These are phyloP conservation scores for Candida saitoana DNA, from an alignment of 805 yeast species.

Conservation along the genomic window DNA sequence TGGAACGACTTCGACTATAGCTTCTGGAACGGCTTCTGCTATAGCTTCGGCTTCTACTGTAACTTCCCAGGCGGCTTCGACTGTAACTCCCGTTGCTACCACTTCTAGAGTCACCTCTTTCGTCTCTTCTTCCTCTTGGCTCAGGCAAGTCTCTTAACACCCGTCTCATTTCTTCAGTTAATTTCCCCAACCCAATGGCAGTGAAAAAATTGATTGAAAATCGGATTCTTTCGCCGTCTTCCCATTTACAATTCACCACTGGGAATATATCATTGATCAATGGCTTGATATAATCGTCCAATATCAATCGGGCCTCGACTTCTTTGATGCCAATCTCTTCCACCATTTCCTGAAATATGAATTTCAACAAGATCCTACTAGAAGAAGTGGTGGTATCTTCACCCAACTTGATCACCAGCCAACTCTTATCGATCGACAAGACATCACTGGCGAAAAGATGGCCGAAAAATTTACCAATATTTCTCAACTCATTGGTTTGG, in stretches of 20 bases:
- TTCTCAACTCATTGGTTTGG: slow-evolving; percentile 71
- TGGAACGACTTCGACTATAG: slow-evolving; percentile 11
- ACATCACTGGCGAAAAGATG: slow-evolving; percentile 70
- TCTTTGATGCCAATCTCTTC: slow-evolving; percentile 65
- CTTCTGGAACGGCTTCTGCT: slow-evolving; percentile 11
- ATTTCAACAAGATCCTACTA: slow-evolving; percentile 74
- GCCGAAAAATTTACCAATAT: slow-evolving; percentile 83
- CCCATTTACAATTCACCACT: slow-evolving; percentile 19
- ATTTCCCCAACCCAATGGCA: slow-evolving; percentile 80
- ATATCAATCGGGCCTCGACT: slow-evolving; percentile 44
- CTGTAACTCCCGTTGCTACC: slow-evolving; percentile 14
- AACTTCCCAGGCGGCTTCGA: slow-evolving; percentile 8
- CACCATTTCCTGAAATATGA: slow-evolving; percentile 72
- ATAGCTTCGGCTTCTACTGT: slow-evolving; percentile 13
- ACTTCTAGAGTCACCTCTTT: slow-evolving; percentile 8
- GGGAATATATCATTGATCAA: slow-evolving; percentile 65
- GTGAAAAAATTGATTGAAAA: slow-evolving; percentile 89
- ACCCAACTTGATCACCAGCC: slow-evolving; percentile 54
- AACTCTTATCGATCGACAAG: slow-evolving; percentile 54
- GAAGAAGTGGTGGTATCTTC: slow-evolving; percentile 78
- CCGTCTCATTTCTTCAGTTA: slow-evolving; percentile 80
- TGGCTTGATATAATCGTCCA: slow-evolving; percentile 49
- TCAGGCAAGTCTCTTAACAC: slow-evolving; percentile 34
- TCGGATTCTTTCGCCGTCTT: slow-evolving; percentile 50
- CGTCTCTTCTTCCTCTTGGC: slow-evolving; percentile 6